These are phyloP conservation scores for Erythrobasidium yunnanense DNA, from an alignment of 768 basidiomycete species.

Conservation along the genomic window DNA sequence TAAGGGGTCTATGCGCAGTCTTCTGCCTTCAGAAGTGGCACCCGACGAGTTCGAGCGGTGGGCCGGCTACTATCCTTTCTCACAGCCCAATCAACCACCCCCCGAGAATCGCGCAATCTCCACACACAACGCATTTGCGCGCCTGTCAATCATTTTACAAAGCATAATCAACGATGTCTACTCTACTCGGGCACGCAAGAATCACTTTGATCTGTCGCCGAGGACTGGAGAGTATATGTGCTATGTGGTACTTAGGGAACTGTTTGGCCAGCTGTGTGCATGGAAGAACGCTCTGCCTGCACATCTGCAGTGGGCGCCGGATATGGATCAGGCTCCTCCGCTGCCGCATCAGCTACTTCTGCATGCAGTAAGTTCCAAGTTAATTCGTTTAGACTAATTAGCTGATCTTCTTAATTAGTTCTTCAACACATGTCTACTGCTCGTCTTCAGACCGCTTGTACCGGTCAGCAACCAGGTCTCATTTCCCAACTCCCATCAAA, in stretches of 20 bases:
- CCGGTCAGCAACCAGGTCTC: conserved; percentile 22
- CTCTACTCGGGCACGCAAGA: conserved; percentile 23
- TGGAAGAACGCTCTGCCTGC: conserved; percentile 4
- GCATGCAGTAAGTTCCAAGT: conserved; percentile 1
- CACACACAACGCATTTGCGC: conserved; percentile 25
- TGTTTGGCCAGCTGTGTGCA: conserved; percentile 7
- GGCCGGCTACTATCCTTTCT: conserved; percentile 12
- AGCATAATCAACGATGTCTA: conserved; percentile 25
- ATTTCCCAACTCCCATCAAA: conserved; percentile 5
- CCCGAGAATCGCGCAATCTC: conserved; percentile 21
- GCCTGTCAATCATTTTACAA: conserved; percentile 17
- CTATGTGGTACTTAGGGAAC: conserved; percentile 19
- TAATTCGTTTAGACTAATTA: not conserved
- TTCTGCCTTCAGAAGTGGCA: conserved; percentile 14
- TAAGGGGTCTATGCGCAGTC: not conserved
- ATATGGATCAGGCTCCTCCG: not conserved
- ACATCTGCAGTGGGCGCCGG: conserved; percentile 15
- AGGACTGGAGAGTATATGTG: conserved; percentile 7
- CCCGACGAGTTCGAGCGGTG: conserved; percentile 24
- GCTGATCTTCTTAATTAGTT: not conserved
- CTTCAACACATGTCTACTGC: conserved; percentile 15
- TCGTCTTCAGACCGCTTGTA: conserved; percentile 15
- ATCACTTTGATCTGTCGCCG: conserved; percentile 15
- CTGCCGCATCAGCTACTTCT: conserved; percentile 21
- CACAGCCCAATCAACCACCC: not conserved